A percentile compares a stretch with the other conserved stretches of the same genome.
These are phyloP conservation scores for Lichtheimia hyalospora DNA, from an alignment of 371 early-diverging fungal genomes.

Conservation along the genomic window DNA sequence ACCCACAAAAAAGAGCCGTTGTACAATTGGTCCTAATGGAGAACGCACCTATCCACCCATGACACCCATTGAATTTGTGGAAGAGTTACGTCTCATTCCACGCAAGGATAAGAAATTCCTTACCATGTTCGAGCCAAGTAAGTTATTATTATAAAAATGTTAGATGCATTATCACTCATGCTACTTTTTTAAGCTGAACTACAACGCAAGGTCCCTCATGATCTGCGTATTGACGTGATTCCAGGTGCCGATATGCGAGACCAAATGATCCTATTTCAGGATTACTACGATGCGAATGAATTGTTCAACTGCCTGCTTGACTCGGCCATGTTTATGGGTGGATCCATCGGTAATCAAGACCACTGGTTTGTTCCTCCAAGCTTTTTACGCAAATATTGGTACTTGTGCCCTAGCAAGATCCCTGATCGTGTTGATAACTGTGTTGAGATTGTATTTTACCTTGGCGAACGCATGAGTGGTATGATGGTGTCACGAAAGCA, in stretches of 20 bases:
- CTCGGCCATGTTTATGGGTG: slow-evolving; percentile 40
- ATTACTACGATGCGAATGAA: slow-evolving; percentile 45
- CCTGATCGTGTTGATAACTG: slow-evolving; percentile 29
- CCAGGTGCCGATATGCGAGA: slow-evolving; percentile 50
- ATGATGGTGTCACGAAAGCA: slow-evolving; percentile 25
- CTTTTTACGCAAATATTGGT: slow-evolving; percentile 39
- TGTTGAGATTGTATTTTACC: slow-evolving; percentile 25
- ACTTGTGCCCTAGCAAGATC: slow-evolving; percentile 34
- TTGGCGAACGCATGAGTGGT: slow-evolving; percentile 26
- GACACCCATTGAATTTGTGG: slow-evolving; percentile 36
- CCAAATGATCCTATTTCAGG: slow-evolving; percentile 46
- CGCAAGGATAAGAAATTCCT: slow-evolving; percentile 9
- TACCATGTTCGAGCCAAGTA: slow-evolving; percentile 29
- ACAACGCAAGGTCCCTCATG: slow-evolving; percentile 44
- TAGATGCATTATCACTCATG: not conserved
- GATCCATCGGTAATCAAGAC: slow-evolving; percentile 40
- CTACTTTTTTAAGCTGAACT: slow-evolving; percentile 23
- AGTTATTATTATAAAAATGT: too few relatives aligned
- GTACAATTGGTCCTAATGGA: slow-evolving; percentile 6
- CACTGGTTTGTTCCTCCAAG: slow-evolving; percentile 40
- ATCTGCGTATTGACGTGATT: slow-evolving; percentile 44
- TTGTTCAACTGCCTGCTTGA: slow-evolving; percentile 33
- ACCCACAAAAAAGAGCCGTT: not conserved
- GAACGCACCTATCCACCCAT: slow-evolving; percentile 33
- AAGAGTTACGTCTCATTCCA: slow-evolving; percentile 22